A percentile compares a stretch with the other conserved stretches of the same genome.
These are phyloP conservation scores for sorghum (Sorghum bicolor) DNA, from an alignment of 176 grass and related monocot species.

Conservation along the genomic window DNA sequence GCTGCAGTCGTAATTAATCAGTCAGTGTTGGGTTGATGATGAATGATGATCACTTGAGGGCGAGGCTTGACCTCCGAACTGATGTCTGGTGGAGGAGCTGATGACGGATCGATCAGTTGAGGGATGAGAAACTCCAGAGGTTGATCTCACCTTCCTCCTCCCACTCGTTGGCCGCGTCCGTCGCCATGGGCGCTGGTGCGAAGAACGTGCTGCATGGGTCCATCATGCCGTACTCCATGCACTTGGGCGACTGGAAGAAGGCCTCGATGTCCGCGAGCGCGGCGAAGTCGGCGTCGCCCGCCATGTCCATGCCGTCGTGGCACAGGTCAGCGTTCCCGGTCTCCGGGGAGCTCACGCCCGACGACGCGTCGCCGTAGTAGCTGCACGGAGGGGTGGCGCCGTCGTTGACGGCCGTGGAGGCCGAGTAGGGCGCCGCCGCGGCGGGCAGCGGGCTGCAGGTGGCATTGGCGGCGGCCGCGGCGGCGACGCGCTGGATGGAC, in stretches of 20 bases:
- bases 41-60: background rate
- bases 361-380: slow-evolving; percentile 22
- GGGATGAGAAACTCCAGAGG: slow-evolving; percentile 83
- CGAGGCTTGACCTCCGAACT: slow-evolving; percentile 10
- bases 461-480: slow-evolving; percentile 62
- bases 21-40: slow-evolving; percentile 28
- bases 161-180: slow-evolving; percentile 44
- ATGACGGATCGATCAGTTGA: slow-evolving; percentile 29
- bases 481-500: slow-evolving; percentile 85
- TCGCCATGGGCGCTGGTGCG: slow-evolving; percentile 36
- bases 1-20: slow-evolving; percentile 15
- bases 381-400: background rate
- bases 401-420: background rate
- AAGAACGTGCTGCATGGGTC: slow-evolving; percentile 67
- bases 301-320: background rate
- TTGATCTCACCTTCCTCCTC: slow-evolving; percentile 80
- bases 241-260: slow-evolving; percentile 93
- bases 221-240: slow-evolving; percentile 75
- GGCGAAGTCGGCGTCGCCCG: slow-evolving; percentile 30
- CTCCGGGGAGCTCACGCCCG: slow-evolving; percentile 40
- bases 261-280: slow-evolving; percentile 70
- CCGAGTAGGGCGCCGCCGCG: background rate
- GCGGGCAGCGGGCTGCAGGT: slow-evolving; percentile 4
- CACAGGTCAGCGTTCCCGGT: background rate
- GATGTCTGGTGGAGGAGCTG: slow-evolving; percentile 7